These are phyloP conservation scores for Hippophae rhamnoides DNA, from an alignment of 306 rosid species.

Conservation along the genomic window DNA sequence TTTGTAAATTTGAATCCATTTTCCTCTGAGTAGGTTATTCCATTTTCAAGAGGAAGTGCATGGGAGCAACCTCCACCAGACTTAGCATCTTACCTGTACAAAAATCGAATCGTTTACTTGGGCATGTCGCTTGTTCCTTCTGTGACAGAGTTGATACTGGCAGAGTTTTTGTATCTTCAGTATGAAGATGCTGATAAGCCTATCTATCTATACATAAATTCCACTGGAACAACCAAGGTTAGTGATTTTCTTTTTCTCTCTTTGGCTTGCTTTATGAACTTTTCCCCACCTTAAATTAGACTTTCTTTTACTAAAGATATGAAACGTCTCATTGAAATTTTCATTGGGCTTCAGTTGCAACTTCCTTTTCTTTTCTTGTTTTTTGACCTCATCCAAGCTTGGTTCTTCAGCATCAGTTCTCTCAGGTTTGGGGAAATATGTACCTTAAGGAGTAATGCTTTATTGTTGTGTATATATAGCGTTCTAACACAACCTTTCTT, in stretches of 20 bases:
- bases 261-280: not conserved
- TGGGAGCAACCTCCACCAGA: conserved; percentile 98
- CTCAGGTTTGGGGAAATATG: too few relatives aligned
- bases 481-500: not conserved
- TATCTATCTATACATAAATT: conserved; percentile 78
- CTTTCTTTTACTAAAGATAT: too few relatives aligned
- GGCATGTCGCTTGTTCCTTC: conserved; percentile 95
- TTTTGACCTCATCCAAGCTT: too few relatives aligned
- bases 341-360: too few relatives aligned
- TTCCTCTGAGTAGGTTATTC: conserved; percentile 61
- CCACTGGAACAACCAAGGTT: conserved; percentile 96
- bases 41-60: conserved; percentile 75
- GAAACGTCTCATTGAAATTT: too few relatives aligned
- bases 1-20: too few relatives aligned
- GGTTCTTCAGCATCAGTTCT: too few relatives aligned
- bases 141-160: conserved; percentile 85
- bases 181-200: conserved; percentile 72
- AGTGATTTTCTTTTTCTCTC: not conserved
- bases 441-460: too few relatives aligned
- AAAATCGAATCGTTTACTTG: conserved; percentile 80
- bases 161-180: conserved; percentile 89
- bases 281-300: too few relatives aligned
- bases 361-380: too few relatives aligned
- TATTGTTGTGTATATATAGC: too few relatives aligned
- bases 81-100: conserved; percentile 82